Conservation (phyloP, 192 early-diverging fungal genomes). For the Umbelopsis isabellina region DNA sequence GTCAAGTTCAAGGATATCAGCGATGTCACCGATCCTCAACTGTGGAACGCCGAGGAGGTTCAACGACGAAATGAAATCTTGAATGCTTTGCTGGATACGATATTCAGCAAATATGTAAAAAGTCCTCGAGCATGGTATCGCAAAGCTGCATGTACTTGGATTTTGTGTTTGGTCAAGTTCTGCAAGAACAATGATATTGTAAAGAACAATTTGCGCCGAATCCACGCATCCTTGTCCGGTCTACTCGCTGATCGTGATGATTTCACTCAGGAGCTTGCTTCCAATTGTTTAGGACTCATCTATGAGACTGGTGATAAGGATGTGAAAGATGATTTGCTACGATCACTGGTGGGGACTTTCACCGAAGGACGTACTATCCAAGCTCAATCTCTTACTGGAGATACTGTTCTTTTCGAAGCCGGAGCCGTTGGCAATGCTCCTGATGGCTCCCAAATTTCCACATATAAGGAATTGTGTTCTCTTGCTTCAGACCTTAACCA, state of each 20-base stretch:
- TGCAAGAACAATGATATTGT: constrained; percentile 53
- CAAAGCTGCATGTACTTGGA: constrained; percentile 79
- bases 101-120: constrained; percentile 57
- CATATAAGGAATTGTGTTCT: constrained; percentile 80
- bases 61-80: constrained; percentile 8
- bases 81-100: constrained; percentile 47
- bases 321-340: constrained; percentile 69
- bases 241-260: constrained; percentile 87
- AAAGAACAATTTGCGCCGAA: constrained; percentile 56
- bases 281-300: constrained; percentile 83
- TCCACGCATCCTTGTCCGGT: constrained; percentile 79
- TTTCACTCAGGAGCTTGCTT: constrained; percentile 84
- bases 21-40: constrained; percentile 25
- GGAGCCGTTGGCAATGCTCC: constrained; percentile 73
- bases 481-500: constrained; percentile 94
- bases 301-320: constrained; percentile 79
- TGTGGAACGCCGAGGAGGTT: constrained; percentile 27
- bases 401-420: constrained; percentile 75
- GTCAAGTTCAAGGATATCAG: constrained; percentile 73
- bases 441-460: constrained; percentile 70
- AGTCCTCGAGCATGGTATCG: constrained; percentile 55
- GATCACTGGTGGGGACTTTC: constrained; percentile 75
- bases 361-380: constrained; percentile 66
- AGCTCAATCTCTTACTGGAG: constrained; percentile 61
- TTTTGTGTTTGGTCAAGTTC: constrained; percentile 78